Base-by-base conservation (phyloP, 129 eudicot genomes). In the Lactuca saligna region DNA sequence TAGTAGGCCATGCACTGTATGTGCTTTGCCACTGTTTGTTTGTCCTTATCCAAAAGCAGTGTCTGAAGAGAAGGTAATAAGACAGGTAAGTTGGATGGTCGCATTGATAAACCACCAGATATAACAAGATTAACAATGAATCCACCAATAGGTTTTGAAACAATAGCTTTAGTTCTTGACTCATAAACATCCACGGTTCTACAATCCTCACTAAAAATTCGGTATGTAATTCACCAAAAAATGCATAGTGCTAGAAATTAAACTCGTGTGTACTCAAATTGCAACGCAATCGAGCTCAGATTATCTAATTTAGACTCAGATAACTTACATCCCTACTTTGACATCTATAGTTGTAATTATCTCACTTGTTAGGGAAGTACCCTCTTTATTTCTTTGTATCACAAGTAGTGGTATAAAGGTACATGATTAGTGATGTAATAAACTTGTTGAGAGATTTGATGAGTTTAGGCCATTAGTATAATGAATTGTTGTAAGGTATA, bases 1-100 rank as follows among this genome's bases (percentile, higher is more conserved):
- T 41, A 54, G 61, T 69, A 37, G 91, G 79, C 99, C 99, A 15
- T 97, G 95, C 99, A 94, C 89, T 0, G 99, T 89, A 79, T 94
- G 97, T 2, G 99, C 89, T 69, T 94, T 94, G 31, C 99, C 99
- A 78, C 99, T 94, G 76, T 85, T 94, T 7, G 99, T 89, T 63
- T 94, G 99, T 54, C 99, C 99, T 78, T 94, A 94, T 46, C 97
- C 99, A 83, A 94, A 94, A 49, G 89, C 99, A 78, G 99, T 94
- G 38, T 97, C 99, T 94, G 48, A 60, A 73, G 8, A 80, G 65
- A 51, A 53, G 17, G n/a, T 38, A 0, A 3, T 63, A n/a, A 54
- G 54, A 64, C 33, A n/a, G 29, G 70, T 4, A 14, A 17, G 54
- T 13, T 14, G 20, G 11, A 41, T 11, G 12, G 20, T 48, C 7